phyloP scores from a whole-genome alignment of 306 rosid species.

The Rosa lucieae region DNA sequence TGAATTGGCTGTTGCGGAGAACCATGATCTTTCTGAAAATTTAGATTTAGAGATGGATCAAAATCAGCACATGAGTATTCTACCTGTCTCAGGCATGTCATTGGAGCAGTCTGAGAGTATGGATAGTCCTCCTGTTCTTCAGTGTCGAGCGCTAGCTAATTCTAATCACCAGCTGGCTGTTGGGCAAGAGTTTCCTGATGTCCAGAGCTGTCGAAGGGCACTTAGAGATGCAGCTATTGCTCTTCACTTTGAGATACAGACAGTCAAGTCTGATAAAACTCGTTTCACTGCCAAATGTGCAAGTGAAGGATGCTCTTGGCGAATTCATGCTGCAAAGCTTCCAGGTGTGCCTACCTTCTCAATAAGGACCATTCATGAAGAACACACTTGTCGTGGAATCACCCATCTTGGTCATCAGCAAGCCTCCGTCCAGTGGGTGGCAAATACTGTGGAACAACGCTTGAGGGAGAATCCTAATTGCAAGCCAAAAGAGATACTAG shows the following conservation, averaged over 20 bases:
- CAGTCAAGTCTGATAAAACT: conserved; percentile 55
- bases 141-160: conserved; percentile 29
- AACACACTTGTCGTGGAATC: conserved; percentile 51
- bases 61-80: conserved; percentile 39
- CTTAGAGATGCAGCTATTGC: conserved; percentile 59
- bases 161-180: conserved; percentile 36
- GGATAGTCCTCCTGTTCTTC: conserved; percentile 32
- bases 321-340: conserved; percentile 60
- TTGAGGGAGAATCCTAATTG: conserved; percentile 49
- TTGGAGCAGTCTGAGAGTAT: conserved; percentile 26
- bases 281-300: conserved; percentile 58
- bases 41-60: conserved; percentile 41
- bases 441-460: conserved; percentile 47
- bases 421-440: conserved; percentile 65
- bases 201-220: conserved; percentile 58
- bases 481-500: conserved; percentile 54
- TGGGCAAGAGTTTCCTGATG: conserved; percentile 60
- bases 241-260: conserved; percentile 49
- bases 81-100: conserved; percentile 30
- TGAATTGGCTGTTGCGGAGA: conserved; percentile 40
- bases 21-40: conserved; percentile 38
- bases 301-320: conserved; percentile 57
- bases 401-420: conserved; percentile 59
- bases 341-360: conserved; percentile 54
- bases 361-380: conserved; percentile 48